These are phyloP conservation scores for Passiflora organensis DNA, from an alignment of 345 rosid genomes.

Conservation along the genomic window DNA sequence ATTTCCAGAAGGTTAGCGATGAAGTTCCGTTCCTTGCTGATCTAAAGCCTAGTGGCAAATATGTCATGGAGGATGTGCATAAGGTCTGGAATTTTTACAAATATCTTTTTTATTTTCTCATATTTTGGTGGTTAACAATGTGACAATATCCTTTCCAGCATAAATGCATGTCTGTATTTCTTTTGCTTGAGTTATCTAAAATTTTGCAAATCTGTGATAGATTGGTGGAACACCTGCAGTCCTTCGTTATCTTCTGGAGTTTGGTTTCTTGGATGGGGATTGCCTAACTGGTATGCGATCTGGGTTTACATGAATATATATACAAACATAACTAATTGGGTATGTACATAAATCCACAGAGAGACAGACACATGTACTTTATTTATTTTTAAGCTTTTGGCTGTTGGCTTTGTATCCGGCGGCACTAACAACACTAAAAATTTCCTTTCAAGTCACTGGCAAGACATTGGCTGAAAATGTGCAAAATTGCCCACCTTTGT, in stretches of 20 bases:
- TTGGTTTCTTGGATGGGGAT: constrained; percentile 57
- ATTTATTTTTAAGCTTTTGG: constrained; percentile 7
- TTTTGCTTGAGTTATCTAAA: neutral
- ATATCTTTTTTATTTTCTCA: constrained; percentile 3
- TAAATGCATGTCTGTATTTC: neutral
- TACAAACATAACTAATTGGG: too few relatives aligned
- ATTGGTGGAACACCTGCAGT: constrained; percentile 80
- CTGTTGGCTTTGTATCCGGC: neutral
- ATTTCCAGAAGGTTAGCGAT: constrained; percentile 94
- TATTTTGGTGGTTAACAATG: neutral
- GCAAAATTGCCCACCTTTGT: constrained; percentile 52
- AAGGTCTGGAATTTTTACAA: constrained; percentile 48
- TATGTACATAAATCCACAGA: too few relatives aligned
- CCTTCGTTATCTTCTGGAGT: constrained; percentile 63
- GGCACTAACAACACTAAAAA: neutral
- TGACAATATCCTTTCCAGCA: neutral
- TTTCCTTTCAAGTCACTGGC: constrained; percentile 63
- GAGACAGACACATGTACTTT: constrained; percentile 9
- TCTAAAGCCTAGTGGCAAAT: constrained; percentile 96
- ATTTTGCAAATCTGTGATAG: constrained; percentile 22
- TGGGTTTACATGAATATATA: too few relatives aligned
- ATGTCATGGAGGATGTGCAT: constrained; percentile 96
- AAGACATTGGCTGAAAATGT: constrained; percentile 87
- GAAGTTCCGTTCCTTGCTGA: constrained; percentile 90
- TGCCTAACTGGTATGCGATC: constrained; percentile 62